Evolutionary conservation across 805 yeast genomes (phyloP).

Genomic region (Teunomyces stri): DNA sequence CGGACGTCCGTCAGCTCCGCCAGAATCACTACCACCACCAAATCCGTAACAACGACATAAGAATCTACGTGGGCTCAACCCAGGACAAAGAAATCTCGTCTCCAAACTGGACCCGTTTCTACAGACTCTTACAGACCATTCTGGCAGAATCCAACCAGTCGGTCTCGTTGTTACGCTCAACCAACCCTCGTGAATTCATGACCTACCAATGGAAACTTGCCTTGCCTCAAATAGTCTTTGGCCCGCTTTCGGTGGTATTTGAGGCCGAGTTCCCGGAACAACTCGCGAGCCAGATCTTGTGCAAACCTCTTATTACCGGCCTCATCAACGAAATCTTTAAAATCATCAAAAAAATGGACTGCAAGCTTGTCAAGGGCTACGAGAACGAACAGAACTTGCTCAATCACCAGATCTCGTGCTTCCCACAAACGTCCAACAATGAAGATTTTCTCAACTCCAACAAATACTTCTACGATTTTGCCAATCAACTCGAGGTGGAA

Average conservation of each 20-base stretch:
- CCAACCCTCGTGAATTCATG: conserved; percentile 55
- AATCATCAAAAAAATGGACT: conserved; percentile 74
- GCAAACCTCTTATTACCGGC: conserved; percentile 83
- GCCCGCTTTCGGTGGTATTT: conserved; percentile 70
- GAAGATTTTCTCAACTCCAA: conserved; percentile 48
- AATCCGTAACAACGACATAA: conserved; percentile 39
- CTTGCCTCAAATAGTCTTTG: conserved; percentile 72
- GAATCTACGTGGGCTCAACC: conserved; percentile 43
- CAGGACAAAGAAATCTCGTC: conserved; percentile 9
- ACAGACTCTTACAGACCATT: conserved; percentile 31
- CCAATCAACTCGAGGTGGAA: conserved; percentile 49
- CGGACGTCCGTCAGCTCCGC: conserved; percentile 46
- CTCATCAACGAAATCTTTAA: conserved; percentile 70
- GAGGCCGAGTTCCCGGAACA: conserved; percentile 64
- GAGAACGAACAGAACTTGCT: conserved; percentile 64
- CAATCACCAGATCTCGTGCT: conserved; percentile 49
- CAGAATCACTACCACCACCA: conserved; percentile 27
- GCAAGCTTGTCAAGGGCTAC: conserved; percentile 64
- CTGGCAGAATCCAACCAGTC: conserved; percentile 34
- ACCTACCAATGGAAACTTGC: conserved; percentile 86
- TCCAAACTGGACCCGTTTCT: conserved; percentile 20
- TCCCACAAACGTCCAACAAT: conserved; percentile 30
- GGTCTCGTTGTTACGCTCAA: conserved; percentile 48
- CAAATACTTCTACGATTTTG: conserved; percentile 63
- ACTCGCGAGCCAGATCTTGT: conserved; percentile 65